phyloP scores from a whole-genome alignment of 306 rosid genomes.

The Rubus parviflorus region DNA sequence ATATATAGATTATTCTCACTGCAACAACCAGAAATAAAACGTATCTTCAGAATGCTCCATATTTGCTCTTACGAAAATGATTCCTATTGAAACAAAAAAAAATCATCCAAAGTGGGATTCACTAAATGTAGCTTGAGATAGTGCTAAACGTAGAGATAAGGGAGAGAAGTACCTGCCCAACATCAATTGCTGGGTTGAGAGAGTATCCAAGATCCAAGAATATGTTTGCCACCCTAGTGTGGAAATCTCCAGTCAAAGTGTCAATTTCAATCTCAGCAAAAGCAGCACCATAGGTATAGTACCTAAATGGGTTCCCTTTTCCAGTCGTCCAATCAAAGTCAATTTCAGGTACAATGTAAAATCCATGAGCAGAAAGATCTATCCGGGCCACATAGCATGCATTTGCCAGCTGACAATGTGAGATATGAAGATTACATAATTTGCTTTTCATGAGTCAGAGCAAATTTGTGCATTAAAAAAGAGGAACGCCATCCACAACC shows the following conservation, averaged over 20 bases:
- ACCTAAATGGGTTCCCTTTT: constrained; percentile 80
- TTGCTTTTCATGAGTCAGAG: constrained; percentile 3
- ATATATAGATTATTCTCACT: no score
- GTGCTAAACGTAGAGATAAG: neutral
- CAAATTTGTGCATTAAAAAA: constrained; percentile 15
- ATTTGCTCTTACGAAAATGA: no score
- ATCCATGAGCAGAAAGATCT: constrained; percentile 98
- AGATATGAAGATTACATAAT: constrained; percentile 20
- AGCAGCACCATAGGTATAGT: constrained; percentile 94
- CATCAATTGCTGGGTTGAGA: constrained; percentile 91
- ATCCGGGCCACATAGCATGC: constrained; percentile 82
- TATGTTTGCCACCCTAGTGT: constrained; percentile 74
- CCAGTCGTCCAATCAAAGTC: constrained; percentile 82
- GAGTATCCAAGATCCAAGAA: constrained; percentile 84
- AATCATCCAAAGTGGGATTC: no score
- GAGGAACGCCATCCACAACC: neutral
- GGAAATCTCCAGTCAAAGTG: constrained; percentile 90
- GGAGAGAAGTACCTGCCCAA: constrained; percentile 65
- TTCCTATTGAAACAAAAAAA: no score
- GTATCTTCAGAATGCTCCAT: no score
- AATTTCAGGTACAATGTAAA: constrained; percentile 77
- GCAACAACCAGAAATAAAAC: no score
- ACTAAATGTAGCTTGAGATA: no score
- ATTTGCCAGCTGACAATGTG: constrained; percentile 59
- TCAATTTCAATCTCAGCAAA: constrained; percentile 96